Evolutionary conservation across 225 moss, liverwort and hornwort species (phyloP), one percentile per base, ranked within the genome.

Genomic region (Sphagnum contortum): DNA sequence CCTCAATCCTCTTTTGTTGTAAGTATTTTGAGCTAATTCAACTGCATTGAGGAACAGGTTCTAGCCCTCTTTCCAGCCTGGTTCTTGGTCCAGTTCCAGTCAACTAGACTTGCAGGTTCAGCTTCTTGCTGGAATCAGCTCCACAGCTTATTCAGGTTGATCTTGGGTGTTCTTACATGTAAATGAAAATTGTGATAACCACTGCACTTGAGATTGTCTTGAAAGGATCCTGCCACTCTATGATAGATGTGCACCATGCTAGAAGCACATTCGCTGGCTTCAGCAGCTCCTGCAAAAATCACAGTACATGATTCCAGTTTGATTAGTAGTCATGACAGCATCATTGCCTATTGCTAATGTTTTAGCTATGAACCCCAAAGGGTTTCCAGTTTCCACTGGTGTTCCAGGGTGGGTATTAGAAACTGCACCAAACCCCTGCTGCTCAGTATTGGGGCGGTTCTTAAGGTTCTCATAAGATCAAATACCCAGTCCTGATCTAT

Each of bases 151-250:
- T 29, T 29, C 29, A 29, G 29, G 29, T 29, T 29, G 29, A 29
- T 29, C 29, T 29, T 29, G 11, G 13, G 45, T 5, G 13, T 13
- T 69, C 82, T 75, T 65, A 92, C 98, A 88, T 82, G 61, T 78
- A 76, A 62, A 98, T 91, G 71, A 98, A 67, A 68, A 93, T 73
- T 57, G 81, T 70, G 47, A 75, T 61, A 46, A 91, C 79, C 58
- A 79, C 69, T 9, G 79, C 79, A 77, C 85, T 87, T 50, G 72
- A 61, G 49, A 75, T 59, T 47, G 98, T 80, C 8, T 83, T 87
- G 45, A 74, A 45, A 44, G 93, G 89, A 53, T 98, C 67, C 44
- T 98, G 87, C 98, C 98, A 98, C 44, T 72, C 67, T 10, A 81
- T 49, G 48, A 98, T 72, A 45, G 74, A 69, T 71, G 77, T 76